Evolutionary conservation across 495 filamentous ascomycete species (phyloP), one percentile per base, ranked within the genome.

Genomic region (Paragyromitra xinjiangensis): DNA sequence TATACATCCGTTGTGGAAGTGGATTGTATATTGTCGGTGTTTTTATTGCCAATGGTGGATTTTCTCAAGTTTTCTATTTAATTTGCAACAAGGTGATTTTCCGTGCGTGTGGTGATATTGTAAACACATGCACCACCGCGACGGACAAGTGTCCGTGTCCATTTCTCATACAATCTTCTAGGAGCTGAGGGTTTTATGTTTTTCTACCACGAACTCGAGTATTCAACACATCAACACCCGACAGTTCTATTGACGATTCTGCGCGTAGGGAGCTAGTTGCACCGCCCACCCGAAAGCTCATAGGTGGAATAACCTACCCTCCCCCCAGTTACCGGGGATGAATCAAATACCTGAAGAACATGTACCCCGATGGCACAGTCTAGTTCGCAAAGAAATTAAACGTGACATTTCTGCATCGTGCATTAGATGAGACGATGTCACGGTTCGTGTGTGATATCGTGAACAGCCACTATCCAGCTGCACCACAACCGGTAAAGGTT

Each of bases 361-460:
- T 48, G 44, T 48, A 48, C 16, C 44, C 44, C 48, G 48, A 51
- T 51, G 48, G 29, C 19, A 9, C 48, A 6, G 22, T 26, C 24
- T 56, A 11, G 53, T 26, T 8, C 19, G 19, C 3, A 56, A 26
- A 26, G 12, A 34, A 7, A 34, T 61, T 34, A 61, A 61, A 61
- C 56, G 56, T 59, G 56, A 59, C 56, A 12, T 0, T 61, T 16
- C 56, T 34, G 56, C 56, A 61, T 61, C 5, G 29, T 39, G 56
- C 56, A 61, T 61, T 34, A 61, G 56, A 61, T 61, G 56, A 61
- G 56, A 61, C 56, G 56, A 61, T 61, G 56, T 61, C 56, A 61
- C 55, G 55, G 55, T 34, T 29, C 42, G 8, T 56, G 16, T 8
- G 53, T 56, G 53, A 56, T 56, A 56, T 56, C 22, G 51, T 22